Conservation (phyloP, 768 basidiomycete species). For the Suillus decipiens region DNA sequence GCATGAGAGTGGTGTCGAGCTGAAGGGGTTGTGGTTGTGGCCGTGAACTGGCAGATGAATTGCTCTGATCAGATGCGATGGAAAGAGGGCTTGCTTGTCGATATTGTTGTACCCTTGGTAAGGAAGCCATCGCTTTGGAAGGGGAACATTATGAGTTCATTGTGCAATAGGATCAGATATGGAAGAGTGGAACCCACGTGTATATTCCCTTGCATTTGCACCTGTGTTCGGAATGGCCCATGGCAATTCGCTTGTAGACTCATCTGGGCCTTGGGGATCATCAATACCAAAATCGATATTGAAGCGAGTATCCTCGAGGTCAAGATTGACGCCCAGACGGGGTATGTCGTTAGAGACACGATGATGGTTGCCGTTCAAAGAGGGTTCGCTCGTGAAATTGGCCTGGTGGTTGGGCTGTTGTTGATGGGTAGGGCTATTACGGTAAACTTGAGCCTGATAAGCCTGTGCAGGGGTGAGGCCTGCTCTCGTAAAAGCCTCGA, state of each 20-base stretch:
- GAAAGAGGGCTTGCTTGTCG: conserved; percentile 40
- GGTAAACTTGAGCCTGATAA: conserved; percentile 76
- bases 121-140: conserved; percentile 27
- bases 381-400: conserved; percentile 27
- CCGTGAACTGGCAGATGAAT: conserved; percentile 32
- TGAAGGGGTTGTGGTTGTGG: conserved; percentile 56
- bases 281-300: conserved; percentile 53
- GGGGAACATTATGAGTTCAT: conserved; percentile 27
- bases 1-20: conserved; percentile 53
- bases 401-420: conserved; percentile 20
- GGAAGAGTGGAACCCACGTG: conserved; percentile 41
- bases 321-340: conserved; percentile 46
- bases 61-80: conserved; percentile 39
- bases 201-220: conserved; percentile 30
- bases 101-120: conserved; percentile 30
- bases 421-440: conserved; percentile 41
- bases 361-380: conserved; percentile 29
- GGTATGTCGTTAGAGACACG: conserved; percentile 34
- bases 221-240: conserved; percentile 40
- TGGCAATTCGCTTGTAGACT: conserved; percentile 57
- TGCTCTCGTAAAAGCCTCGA: conserved; percentile 45
- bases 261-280: conserved; percentile 41
- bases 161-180: conserved; percentile 31
- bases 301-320: conserved; percentile 57
- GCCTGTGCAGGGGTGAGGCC: conserved; percentile 78